These are phyloP conservation scores for Phalaenopsis equestris DNA, from an alignment of 106 monocot genomes.

Conservation along the genomic window DNA sequence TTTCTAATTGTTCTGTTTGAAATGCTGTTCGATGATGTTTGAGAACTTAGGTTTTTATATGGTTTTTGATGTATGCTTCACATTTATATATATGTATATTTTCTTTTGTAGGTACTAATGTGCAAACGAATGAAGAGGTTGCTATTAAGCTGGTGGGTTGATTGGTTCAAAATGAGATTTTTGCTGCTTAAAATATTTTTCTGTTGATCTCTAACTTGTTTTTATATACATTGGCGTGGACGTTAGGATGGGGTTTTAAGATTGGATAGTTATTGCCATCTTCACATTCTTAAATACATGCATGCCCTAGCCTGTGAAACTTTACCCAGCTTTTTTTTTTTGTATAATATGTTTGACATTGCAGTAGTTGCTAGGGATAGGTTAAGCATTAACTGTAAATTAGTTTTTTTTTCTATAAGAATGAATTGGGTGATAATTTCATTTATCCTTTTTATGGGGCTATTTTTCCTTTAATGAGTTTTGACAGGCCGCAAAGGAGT, in stretches of 20 bases:
- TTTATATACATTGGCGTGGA: background rate
- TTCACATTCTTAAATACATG: background rate
- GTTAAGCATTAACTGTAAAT: background rate
- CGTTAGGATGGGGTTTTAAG: background rate
- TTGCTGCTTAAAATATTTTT: background rate
- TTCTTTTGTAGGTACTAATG: slow-evolving; percentile 42
- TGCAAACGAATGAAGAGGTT: slow-evolving; percentile 75
- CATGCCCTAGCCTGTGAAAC: background rate
- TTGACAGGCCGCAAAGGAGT: background rate
- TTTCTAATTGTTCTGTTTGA: background rate
- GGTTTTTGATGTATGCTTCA: slow-evolving; percentile 4
- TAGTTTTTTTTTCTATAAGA: background rate
- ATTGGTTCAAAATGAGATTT: background rate
- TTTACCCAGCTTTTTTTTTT: background rate
- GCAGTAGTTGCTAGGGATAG: background rate
- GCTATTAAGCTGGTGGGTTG: slow-evolving; percentile 67
- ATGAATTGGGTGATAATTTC: background rate
- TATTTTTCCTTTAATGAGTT: background rate
- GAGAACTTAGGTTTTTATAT: background rate
- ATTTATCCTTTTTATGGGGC: background rate
- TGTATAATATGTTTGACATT: background rate
- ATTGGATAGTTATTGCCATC: background rate
- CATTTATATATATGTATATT: too few species aligned
- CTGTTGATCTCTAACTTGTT: background rate
- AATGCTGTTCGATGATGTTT: background rate